These are phyloP conservation scores for Phytophthora constricta DNA, from an alignment of 352 stramenopile genomes.

Conservation along the genomic window DNA sequence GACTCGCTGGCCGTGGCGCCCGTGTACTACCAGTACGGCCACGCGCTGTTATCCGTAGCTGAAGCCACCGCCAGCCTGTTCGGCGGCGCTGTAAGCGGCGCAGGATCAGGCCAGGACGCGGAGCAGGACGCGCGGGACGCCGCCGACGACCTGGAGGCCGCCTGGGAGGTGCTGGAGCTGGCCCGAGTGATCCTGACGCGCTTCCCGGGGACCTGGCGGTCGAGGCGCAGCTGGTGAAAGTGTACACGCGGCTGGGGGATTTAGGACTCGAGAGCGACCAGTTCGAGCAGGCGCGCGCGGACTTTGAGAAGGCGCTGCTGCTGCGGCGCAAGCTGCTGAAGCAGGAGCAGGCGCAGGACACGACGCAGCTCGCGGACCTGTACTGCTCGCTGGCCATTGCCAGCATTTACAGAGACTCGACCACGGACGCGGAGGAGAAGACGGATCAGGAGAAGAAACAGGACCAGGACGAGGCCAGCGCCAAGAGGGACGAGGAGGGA, in stretches of 20 bases:
- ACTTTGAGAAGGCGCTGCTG: constrained; percentile 83
- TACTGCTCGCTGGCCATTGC: constrained; percentile 88
- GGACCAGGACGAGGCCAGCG: constrained; percentile 31
- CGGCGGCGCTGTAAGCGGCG: constrained; percentile 43
- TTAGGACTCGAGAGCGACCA: constrained; percentile 84
- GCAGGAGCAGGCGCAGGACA: constrained; percentile 68
- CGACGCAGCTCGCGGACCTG: constrained; percentile 79
- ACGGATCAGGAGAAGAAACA: constrained; percentile 14
- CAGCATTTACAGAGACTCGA: constrained; percentile 82
- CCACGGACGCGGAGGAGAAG: constrained; percentile 21
- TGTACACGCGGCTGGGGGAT: constrained; percentile 85
- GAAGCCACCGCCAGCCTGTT: constrained; percentile 74
- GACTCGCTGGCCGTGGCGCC: constrained; percentile 71
- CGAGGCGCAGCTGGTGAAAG: constrained; percentile 77
- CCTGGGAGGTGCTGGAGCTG: constrained; percentile 89
- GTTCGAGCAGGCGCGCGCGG: constrained; percentile 74
- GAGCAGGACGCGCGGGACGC: constrained; percentile 65
- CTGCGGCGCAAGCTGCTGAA: constrained; percentile 78
- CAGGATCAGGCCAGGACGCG: constrained; percentile 35
- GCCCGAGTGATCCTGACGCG: constrained; percentile 84
- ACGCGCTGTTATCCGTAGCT: constrained; percentile 75
- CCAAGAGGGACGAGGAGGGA: constrained; percentile 58
- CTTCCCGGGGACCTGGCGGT: constrained; percentile 71
- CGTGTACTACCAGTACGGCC: constrained; percentile 87
- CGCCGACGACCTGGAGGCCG: constrained; percentile 80